phyloP scores from a whole-genome alignment of 1,139 yeast genomes.

The Taphrina deformans region DNA sequence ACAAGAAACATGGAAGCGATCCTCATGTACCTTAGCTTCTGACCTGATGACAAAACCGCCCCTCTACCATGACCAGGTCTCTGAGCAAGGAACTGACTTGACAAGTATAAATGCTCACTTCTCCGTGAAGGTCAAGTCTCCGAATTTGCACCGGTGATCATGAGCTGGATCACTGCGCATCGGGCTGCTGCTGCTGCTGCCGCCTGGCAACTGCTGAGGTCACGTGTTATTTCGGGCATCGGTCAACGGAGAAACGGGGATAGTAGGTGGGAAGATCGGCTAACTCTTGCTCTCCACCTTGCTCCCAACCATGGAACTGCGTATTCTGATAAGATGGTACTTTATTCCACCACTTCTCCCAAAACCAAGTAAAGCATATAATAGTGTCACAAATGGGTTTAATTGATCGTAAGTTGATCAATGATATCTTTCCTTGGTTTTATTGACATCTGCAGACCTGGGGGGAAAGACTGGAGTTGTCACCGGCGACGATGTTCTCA shows the following conservation, averaged over 20 bases:
- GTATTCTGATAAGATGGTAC: background rate
- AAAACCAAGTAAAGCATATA: background rate
- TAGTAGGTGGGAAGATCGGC: background rate
- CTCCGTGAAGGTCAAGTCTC: no score
- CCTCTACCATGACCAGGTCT: no score
- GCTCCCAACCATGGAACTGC: background rate
- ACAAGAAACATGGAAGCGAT: no score
- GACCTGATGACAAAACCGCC: no score
- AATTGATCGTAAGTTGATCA: conserved; percentile 11
- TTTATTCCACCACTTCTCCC: background rate
- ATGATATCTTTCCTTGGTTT: background rate
- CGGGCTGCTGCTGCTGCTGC: no score
- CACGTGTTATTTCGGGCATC: background rate
- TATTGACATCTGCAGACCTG: background rate
- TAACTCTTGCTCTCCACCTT: conserved; percentile 2
- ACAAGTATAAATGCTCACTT: no score
- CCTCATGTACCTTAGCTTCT: no score
- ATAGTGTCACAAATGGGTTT: conserved; percentile 19
- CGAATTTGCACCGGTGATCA: no score
- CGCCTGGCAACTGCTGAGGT: no score
- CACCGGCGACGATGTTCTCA: conserved; percentile 95
- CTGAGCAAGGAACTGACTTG: no score
- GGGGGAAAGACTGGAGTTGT: conserved; percentile 67
- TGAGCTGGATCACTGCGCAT: no score
- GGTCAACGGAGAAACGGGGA: background rate